Evolutionary conservation across 2,329 filamentous ascomycete species (phyloP).

Genomic region (Pseudomassariella vexata): DNA sequence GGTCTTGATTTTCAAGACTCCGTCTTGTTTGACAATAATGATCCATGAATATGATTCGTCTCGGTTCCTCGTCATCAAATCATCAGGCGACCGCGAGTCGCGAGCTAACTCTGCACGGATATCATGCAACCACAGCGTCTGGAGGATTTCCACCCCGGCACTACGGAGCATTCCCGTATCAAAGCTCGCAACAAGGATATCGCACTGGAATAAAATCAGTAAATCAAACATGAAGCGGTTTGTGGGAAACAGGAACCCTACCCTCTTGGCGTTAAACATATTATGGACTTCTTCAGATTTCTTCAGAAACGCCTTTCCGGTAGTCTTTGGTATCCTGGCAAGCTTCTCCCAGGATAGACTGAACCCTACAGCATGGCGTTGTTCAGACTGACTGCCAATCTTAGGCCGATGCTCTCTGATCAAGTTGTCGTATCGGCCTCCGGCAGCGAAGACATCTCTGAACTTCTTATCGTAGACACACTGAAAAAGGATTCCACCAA

Average conservation of each 20-base stretch:
- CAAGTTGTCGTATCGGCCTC: conserved; percentile 85
- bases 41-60: conserved; percentile 81
- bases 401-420: conserved; percentile 78
- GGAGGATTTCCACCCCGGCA: conserved; percentile 69
- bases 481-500: conserved; percentile 80
- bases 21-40: conserved; percentile 77
- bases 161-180: conserved; percentile 71
- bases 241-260: conserved; percentile 33
- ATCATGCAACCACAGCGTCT: conserved; percentile 73
- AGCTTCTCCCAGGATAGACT: conserved; percentile 85
- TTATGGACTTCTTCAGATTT: conserved; percentile 57
- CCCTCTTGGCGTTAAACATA: conserved; percentile 57
- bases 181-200: conserved; percentile 85
- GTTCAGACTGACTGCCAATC: conserved; percentile 53
- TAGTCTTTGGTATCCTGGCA: conserved; percentile 55
- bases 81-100: conserved; percentile 73
- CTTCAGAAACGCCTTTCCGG: conserved; percentile 58
- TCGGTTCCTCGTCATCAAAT: conserved; percentile 68
- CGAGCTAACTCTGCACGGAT: conserved; percentile 85
- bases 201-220: conserved; percentile 50
- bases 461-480: conserved; percentile 82
- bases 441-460: conserved; percentile 83
- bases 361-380: conserved; percentile 84
- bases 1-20: conserved; percentile 71
- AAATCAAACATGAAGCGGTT: neutral